phyloP scores from a whole-genome alignment of 2,329 filamentous ascomycete species.

The Epichloe festucae region DNA sequence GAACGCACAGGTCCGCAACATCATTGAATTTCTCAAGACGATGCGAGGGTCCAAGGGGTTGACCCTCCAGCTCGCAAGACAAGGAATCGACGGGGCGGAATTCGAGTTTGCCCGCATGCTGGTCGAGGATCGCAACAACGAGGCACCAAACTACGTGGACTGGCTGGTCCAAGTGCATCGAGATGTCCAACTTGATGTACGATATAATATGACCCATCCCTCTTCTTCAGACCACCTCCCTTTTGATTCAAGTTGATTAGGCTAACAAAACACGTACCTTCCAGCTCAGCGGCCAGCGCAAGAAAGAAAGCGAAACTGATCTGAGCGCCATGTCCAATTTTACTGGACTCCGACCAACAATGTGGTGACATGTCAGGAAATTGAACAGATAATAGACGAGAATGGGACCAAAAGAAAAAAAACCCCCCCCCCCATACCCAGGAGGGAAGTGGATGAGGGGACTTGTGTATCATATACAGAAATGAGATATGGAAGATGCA shows the following conservation, averaged over 20 bases:
- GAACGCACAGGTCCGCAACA: conserved; percentile 88
- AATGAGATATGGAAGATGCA: too few relatives aligned
- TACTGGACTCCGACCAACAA: conserved; percentile 29
- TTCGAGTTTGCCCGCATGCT: conserved; percentile 89
- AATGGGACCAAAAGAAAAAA: not conserved
- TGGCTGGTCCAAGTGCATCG: conserved; percentile 95
- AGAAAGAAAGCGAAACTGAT: conserved; percentile 48
- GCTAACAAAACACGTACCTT: conserved; percentile 9
- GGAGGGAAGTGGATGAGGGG: not conserved
- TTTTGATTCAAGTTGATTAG: not conserved
- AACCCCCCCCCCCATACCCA: too few relatives aligned
- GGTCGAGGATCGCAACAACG: conserved; percentile 91
- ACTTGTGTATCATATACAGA: not conserved
- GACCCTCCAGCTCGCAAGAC: conserved; percentile 78
- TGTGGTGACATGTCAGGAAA: not conserved
- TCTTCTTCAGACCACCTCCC: not conserved
- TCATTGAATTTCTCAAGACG: conserved; percentile 72
- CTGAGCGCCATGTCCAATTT: conserved; percentile 40
- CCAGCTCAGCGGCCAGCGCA: conserved; percentile 56
- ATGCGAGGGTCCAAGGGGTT: conserved; percentile 77
- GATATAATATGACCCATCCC: conserved; percentile 12
- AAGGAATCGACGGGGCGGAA: conserved; percentile 87
- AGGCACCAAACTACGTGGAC: conserved; percentile 95
- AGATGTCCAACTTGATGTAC: conserved; percentile 78
- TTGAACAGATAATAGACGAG: not conserved